Evolutionary conservation across 345 rosid species (phyloP).

Genomic region (Citrus inodora): DNA sequence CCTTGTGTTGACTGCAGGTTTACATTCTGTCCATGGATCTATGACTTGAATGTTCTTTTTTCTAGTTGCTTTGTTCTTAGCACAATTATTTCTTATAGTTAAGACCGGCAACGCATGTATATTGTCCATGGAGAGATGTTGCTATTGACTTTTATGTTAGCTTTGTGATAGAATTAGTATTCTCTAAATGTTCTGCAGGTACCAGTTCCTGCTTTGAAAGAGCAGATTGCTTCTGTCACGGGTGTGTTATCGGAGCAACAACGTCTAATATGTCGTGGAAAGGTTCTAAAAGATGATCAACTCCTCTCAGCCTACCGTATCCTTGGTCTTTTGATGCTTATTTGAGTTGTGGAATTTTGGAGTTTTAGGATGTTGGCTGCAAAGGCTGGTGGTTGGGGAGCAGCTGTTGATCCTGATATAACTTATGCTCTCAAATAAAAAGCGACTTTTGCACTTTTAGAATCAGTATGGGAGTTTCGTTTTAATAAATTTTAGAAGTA

Average conservation of each 20-base stretch:
- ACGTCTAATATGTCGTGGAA: slow-evolving; percentile 80
- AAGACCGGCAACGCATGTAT: not conserved
- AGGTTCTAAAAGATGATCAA: slow-evolving; percentile 71
- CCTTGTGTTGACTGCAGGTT: not conserved
- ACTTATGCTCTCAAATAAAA: not conserved
- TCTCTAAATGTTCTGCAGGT: slow-evolving; percentile 35
- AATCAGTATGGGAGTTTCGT: not conserved
- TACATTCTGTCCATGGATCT: not conserved
- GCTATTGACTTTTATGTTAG: not conserved
- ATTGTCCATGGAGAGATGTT: not conserved
- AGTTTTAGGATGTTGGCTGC: slow-evolving; percentile 1
- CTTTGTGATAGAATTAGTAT: not conserved
- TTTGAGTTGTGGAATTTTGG: not conserved
- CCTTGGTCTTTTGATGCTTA: slow-evolving; percentile 26
- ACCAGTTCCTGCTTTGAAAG: slow-evolving; percentile 79
- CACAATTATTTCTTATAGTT: not conserved
- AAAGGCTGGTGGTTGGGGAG: not conserved
- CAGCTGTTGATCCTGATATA: not conserved
- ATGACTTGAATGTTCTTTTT: not conserved
- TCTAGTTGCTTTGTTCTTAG: not conserved
- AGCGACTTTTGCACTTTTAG: not conserved
- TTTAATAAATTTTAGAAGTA: not conserved
- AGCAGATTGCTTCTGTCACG: slow-evolving; percentile 71
- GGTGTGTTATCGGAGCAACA: slow-evolving; percentile 76
- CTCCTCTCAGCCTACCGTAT: slow-evolving; percentile 88